Conservation (phyloP, 768 basidiomycete species). For the Baorangia bicolor region DNA sequence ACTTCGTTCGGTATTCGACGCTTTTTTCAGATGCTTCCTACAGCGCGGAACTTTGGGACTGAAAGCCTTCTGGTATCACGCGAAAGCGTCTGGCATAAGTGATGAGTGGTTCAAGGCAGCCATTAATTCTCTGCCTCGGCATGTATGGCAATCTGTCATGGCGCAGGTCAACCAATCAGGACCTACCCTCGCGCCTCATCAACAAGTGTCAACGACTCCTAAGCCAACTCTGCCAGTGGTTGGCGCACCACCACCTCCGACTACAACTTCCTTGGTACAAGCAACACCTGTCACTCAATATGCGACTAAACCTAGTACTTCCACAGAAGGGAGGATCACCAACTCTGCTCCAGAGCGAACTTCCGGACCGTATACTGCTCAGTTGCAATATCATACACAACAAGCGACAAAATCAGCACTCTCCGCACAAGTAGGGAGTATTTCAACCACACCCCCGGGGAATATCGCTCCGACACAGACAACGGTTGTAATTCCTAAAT, state of each 20-base stretch:
- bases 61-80: constrained; percentile 12
- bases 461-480: not conserved
- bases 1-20: not conserved
- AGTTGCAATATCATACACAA: constrained; percentile 24
- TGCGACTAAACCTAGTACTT: not conserved
- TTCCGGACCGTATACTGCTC: constrained; percentile 6
- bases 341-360: not conserved
- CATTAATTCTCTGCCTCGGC: constrained; percentile 16
- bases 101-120: constrained; percentile 22
- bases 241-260: not conserved
- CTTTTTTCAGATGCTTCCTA: constrained; percentile 1
- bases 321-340: not conserved
- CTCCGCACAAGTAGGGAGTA: constrained; percentile 1
- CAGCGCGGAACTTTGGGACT: constrained; percentile 18
- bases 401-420: constrained; percentile 12
- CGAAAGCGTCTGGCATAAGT: constrained; percentile 16
- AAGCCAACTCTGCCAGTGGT: not conserved
- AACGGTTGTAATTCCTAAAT: constrained; percentile 7
- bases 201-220: not conserved
- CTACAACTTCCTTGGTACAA: not conserved
- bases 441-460: not conserved
- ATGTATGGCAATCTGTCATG: constrained; percentile 9
- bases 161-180: constrained; percentile 4
- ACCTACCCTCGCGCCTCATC: not conserved
- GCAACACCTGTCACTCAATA: not conserved